A percentile compares a stretch with the other conserved stretches of the same genome.
Evolutionary conservation across 148 eudicot genomes (phyloP).

Genomic region (Cornus controversa): DNA sequence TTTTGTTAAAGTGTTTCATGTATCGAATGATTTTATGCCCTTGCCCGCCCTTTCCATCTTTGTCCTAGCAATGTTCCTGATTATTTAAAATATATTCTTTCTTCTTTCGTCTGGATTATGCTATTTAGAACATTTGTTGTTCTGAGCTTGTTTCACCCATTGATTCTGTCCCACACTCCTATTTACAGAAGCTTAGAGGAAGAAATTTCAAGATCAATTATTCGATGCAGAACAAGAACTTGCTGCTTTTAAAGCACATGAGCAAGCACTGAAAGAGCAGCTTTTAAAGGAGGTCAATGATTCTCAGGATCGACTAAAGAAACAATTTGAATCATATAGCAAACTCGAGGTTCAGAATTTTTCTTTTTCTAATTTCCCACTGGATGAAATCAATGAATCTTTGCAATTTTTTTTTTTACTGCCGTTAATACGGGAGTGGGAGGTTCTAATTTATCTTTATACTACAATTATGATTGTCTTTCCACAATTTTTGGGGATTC

Average conservation of each 20-base stretch:
- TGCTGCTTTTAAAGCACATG: conserved; percentile 93
- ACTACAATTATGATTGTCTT: neutral
- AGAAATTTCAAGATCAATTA: conserved; percentile 64
- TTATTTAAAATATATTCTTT: neutral
- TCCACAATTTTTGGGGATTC: neutral
- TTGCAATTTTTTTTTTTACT: neutral
- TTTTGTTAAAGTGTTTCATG: neutral
- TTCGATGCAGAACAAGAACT: conserved; percentile 83
- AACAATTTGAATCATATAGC: conserved; percentile 60
- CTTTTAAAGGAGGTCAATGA: conserved; percentile 76
- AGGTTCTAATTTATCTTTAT: neutral
- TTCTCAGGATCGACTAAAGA: conserved; percentile 65
- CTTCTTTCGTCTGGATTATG: neutral
- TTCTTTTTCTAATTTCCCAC: neutral
- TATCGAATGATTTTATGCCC: neutral
- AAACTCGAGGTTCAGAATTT: conserved; percentile 64
- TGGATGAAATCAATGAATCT: neutral
- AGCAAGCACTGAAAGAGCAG: conserved; percentile 75
- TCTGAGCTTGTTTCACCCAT: conserved; percentile 1
- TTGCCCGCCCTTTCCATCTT: neutral
- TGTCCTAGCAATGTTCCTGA: neutral
- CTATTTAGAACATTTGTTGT: neutral
- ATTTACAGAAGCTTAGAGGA: conserved; percentile 62
- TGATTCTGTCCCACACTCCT: conserved; percentile 20
- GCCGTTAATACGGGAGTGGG: neutral